Percentiles rank a stretch among this genome's conserved stretches.
These are phyloP conservation scores for Calonectria henricotiae DNA, from an alignment of 2,329 filamentous ascomycete species.

Conservation along the genomic window DNA sequence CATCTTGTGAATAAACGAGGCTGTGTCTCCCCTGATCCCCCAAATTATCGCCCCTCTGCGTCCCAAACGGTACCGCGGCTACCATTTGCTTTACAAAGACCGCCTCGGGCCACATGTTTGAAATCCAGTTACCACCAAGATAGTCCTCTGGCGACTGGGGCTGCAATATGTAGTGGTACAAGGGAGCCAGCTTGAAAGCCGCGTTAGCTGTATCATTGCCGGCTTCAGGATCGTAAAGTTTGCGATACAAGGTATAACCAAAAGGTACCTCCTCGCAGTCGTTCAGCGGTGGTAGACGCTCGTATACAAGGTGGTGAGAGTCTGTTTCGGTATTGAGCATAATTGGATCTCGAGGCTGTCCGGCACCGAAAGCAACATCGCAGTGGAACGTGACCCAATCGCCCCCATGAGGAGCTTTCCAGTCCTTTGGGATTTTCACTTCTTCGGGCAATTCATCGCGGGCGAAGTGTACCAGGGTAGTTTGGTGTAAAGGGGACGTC, in stretches of 20 bases:
- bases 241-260: conserved; percentile 19
- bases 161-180: conserved; percentile 22
- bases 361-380: conserved; percentile 23
- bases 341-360: conserved; percentile 24
- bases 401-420: conserved; percentile 12
- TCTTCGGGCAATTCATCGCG: background rate
- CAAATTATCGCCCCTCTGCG: background rate
- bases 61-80: conserved; percentile 6
- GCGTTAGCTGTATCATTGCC: too few relatives aligned
- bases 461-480: conserved; percentile 17
- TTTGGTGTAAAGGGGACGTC: conserved; percentile 8
- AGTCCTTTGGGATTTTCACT: background rate
- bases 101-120: background rate
- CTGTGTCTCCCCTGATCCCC: conserved; percentile 8
- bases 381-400: background rate
- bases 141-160: conserved; percentile 18
- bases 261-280: background rate
- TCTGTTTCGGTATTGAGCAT: conserved; percentile 18
- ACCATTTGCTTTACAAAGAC: conserved; percentile 20
- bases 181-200: conserved; percentile 6
- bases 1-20: conserved; percentile 4
- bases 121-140: conserved; percentile 3
- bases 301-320: background rate
- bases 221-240: conserved; percentile 1
- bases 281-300: background rate